Evolutionary conservation across 139 green algal genomes (phyloP), one percentile per base, ranked within the genome.

Genomic region (Chlorella sp.): DNA sequence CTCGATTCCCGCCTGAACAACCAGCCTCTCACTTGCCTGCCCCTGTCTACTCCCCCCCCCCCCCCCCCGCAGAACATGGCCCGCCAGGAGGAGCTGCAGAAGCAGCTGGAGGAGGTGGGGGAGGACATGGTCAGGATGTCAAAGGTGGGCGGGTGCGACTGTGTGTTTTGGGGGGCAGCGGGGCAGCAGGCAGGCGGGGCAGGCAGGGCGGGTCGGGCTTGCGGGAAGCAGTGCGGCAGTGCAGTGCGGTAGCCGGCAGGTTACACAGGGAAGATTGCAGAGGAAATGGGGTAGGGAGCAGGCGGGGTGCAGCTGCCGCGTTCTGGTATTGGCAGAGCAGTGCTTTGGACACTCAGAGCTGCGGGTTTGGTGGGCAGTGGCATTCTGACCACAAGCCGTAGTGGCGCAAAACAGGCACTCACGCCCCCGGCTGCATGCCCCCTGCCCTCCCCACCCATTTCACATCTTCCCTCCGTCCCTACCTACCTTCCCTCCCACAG

Each of bases 41-140:
- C 60, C n/a, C 26, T 81, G 21, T 34, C 48, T 37, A 48, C 37
- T 76, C 30, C 40, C 0, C 79, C 42, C 18, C 48, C 57, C 37
- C 34, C 64, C 37, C 42, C 32, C 22, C 19, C 37, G 37, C 92
- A 96, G 93, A 87, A 95, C 4, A 53, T 95, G 48, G 73, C 60
- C 37, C 91, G 96, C 37, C 94, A 96, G 86, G 97, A 99, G 90
- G 92, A 92, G 48, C 94, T 99, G 32, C 94, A 97, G 57, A 87
- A 92, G 73, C 95, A 95, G 91, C 94, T 99, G 87, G 98, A 99
- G 94, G 75, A 90, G 0, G 94, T 93, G 32, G 96, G 96, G 7
- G 96, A 98, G 42, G 97, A 99, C 95, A 99, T 99, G 98, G 97
- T 98, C 24, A 79, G 81, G 15, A 94, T 99, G 68, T 86, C 98